phyloP scores from a whole-genome alignment of 148 eudicot genomes.

The Fagopyrum esculentum region DNA sequence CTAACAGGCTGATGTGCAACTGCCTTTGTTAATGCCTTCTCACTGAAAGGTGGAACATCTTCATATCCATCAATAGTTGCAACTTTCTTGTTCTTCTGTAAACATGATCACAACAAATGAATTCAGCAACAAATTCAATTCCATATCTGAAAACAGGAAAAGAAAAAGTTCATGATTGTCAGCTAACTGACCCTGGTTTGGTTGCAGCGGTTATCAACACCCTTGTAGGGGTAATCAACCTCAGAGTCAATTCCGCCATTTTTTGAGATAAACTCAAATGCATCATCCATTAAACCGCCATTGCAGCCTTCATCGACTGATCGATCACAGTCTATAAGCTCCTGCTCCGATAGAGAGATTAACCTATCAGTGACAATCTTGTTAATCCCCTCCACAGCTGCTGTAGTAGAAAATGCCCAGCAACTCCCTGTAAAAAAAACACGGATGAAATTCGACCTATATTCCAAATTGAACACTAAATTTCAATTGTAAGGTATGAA shows the following conservation, averaged over 20 bases:
- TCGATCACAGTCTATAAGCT: constrained; percentile 34
- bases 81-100: constrained; percentile 70
- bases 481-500: background rate
- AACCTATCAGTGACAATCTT: constrained; percentile 24
- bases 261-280: constrained; percentile 25
- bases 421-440: constrained; percentile 3
- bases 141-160: background rate
- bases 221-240: constrained; percentile 20
- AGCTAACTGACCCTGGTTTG: constrained; percentile 5
- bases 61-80: constrained; percentile 83
- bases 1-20: constrained; percentile 93
- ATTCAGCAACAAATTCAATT: background rate
- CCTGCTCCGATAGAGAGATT: constrained; percentile 37
- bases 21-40: constrained; percentile 74
- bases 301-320: constrained; percentile 24
- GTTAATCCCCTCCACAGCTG: constrained; percentile 34
- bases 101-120: background rate
- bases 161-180: background rate
- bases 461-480: background rate
- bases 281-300: constrained; percentile 23
- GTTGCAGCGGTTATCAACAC: constrained; percentile 12
- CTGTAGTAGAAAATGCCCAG: constrained; percentile 48
- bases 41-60: constrained; percentile 68
- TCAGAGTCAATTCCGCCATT: constrained; percentile 39
- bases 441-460: background rate